These are phyloP conservation scores for Helichrysum umbraculigerum DNA, from an alignment of 129 eudicot genomes.

Conservation along the genomic window DNA sequence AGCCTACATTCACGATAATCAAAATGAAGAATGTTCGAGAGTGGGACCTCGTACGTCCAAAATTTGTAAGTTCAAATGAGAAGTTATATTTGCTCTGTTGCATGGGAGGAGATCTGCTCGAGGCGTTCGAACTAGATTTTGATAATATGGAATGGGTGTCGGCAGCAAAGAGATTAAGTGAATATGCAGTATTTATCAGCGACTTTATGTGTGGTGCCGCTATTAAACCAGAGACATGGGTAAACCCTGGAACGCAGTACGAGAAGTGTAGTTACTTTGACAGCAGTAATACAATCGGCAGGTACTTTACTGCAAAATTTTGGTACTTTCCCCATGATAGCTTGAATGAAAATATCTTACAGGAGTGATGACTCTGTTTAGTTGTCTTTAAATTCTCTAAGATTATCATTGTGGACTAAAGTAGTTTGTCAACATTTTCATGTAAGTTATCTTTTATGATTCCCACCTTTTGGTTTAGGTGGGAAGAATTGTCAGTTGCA, in stretches of 20 bases:
- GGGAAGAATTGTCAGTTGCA: neutral
- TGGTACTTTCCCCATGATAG: neutral
- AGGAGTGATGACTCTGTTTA: neutral
- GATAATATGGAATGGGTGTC: conserved; percentile 12
- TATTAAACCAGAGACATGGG: conserved; percentile 4
- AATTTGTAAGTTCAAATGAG: conserved; percentile 20
- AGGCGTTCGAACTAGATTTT: conserved; percentile 13
- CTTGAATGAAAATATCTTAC: neutral
- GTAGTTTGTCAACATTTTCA: neutral
- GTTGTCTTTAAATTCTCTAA: neutral
- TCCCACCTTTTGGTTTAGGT: neutral
- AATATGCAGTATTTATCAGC: neutral
- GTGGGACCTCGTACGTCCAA: neutral
- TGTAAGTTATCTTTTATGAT: too few species aligned
- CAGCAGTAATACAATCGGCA: neutral
- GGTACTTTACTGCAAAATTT: neutral
- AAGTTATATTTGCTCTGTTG: neutral
- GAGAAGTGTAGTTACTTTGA: neutral
- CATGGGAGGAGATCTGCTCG: neutral
- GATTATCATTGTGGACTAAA: neutral
- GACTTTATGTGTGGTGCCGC: neutral
- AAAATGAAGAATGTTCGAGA: neutral
- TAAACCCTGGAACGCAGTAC: neutral
- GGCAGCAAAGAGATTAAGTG: neutral
- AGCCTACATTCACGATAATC: neutral